Percentiles rank a stretch among this genome's conserved stretches.
These are phyloP conservation scores for Stephania cephalantha DNA, from an alignment of 164 flowering plant genomes.

Conservation along the genomic window DNA sequence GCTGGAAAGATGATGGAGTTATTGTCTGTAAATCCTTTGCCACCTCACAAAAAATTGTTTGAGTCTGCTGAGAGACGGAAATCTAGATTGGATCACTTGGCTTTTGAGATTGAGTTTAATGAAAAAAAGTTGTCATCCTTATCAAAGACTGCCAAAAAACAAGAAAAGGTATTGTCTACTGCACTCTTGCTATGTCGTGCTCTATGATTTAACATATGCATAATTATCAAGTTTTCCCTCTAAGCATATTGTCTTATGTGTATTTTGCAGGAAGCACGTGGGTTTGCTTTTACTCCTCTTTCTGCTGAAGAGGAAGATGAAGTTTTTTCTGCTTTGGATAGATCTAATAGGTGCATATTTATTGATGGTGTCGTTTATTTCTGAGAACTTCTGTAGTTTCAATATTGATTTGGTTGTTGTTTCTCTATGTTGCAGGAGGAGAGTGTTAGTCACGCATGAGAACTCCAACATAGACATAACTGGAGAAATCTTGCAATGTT, in stretches of 20 bases:
- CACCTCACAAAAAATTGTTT: slow-evolving; percentile 37
- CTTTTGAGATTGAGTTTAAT: slow-evolving; percentile 28
- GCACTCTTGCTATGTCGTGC: neutral
- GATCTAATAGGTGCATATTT: slow-evolving; percentile 39
- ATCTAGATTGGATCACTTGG: slow-evolving; percentile 28
- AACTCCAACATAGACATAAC: slow-evolving; percentile 76
- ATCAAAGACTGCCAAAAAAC: slow-evolving; percentile 32
- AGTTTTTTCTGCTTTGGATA: slow-evolving; percentile 50
- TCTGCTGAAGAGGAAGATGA: slow-evolving; percentile 58
- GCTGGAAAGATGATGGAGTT: slow-evolving; percentile 30
- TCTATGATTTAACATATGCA: neutral
- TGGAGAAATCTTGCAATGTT: slow-evolving; percentile 63
- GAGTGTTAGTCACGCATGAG: slow-evolving; percentile 56
- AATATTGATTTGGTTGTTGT: slow-evolving; percentile 4
- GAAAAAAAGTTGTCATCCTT: slow-evolving; percentile 22
- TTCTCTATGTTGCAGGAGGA: slow-evolving; percentile 36
- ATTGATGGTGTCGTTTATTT: neutral
- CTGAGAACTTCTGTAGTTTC: neutral
- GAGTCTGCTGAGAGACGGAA: slow-evolving; percentile 31
- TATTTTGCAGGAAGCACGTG: slow-evolving; percentile 33
- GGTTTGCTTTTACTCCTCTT: slow-evolving; percentile 57
- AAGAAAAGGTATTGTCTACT: slow-evolving; percentile 26
- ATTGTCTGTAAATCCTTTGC: slow-evolving; percentile 20
- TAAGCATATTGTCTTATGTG: neutral
- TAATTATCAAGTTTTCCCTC: neutral